Conservation (phyloP, 2,329 filamentous ascomycete genomes). For the Botrytis paeoniae region DNA sequence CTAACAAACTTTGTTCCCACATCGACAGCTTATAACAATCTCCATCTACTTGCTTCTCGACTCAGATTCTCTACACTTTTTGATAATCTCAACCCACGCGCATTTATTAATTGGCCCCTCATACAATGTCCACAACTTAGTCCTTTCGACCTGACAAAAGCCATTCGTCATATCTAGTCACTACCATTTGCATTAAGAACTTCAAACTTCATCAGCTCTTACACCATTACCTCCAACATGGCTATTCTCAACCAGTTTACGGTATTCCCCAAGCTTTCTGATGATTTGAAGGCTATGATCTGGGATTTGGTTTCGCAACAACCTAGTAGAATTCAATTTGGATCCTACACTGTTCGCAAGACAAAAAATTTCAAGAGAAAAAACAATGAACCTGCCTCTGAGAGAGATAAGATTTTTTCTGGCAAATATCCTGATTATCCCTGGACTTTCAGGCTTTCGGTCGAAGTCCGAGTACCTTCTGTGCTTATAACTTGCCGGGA, state of each 20-base stretch:
- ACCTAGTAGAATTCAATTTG: not conserved
- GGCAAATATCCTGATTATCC: not conserved
- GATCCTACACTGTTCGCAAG: fast-evolving
- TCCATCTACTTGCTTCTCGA: not conserved
- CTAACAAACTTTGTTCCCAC: not conserved
- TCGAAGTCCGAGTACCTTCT: not conserved
- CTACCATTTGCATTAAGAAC: not conserved
- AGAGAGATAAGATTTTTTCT: not conserved
- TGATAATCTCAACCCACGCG: not conserved
- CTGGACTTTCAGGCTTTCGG: not conserved
- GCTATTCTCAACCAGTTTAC: not conserved
- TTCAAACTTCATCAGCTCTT: not conserved
- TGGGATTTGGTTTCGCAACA: not conserved
- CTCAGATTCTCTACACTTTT: not conserved
- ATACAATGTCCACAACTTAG: not conserved
- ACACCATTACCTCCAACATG: not conserved
- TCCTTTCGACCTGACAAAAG: not conserved
- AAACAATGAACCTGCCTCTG: too few relatives aligned
- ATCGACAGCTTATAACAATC: not conserved
- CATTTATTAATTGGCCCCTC: not conserved
- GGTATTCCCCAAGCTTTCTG: not conserved
- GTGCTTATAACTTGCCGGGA: not conserved
- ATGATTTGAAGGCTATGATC: not conserved
- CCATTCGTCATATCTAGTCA: not conserved
- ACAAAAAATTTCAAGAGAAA: too few relatives aligned